phyloP scores from a whole-genome alignment of 2,329 filamentous ascomycete species.

The Leptographium flavum region DNA sequence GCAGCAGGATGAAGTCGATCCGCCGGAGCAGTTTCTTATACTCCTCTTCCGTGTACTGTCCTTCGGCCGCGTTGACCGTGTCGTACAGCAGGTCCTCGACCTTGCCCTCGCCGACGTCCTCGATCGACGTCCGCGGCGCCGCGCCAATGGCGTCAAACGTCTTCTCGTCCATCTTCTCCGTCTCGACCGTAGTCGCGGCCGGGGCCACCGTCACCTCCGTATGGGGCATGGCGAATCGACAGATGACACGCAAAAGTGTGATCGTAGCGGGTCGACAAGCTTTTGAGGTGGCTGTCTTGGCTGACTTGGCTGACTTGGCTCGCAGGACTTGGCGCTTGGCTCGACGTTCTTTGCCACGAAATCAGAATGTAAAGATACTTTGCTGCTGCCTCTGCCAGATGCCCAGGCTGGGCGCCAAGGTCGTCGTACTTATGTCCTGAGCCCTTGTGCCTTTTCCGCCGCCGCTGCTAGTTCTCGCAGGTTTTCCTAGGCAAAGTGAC shows the following conservation, averaged over 20 bases:
- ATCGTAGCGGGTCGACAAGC: no score
- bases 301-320: background rate
- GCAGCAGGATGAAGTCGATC: slow-evolving; percentile 22
- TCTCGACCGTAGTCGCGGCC: background rate
- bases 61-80: background rate
- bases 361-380: no score
- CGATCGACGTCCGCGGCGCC: background rate
- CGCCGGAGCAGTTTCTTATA: slow-evolving; percentile 13
- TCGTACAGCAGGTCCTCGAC: background rate
- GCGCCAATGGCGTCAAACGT: background rate
- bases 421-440: no score
- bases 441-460: background rate
- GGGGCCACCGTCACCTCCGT: background rate
- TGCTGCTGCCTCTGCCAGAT: background rate
- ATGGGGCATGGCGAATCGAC: no score
- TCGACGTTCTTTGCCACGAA: no score
- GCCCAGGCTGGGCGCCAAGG: no score
- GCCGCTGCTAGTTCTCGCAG: no score
- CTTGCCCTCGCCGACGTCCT: background rate
- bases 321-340: no score
- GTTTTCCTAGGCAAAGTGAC: no score
- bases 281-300: background rate
- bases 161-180: background rate
- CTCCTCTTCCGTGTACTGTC: background rate
- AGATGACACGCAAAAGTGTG: no score